Evolutionary conservation across 1,284 basidiomycete species (phyloP).

Genomic region (Tremellales sp.): DNA sequence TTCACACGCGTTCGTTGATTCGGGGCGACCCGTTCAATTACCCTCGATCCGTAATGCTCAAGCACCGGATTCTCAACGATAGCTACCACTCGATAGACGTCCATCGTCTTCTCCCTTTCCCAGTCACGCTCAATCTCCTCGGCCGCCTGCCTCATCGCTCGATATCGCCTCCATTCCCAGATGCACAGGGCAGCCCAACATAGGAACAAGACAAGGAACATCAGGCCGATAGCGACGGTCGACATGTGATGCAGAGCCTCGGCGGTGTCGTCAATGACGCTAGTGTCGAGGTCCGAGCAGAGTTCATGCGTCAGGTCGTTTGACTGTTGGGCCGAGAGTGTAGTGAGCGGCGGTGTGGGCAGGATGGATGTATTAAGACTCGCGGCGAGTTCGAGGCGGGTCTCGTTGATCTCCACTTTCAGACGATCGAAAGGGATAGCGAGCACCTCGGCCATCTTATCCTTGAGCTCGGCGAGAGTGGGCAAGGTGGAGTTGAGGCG

Average conservation of each 20-base stretch:
- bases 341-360: slow-evolving; percentile 57
- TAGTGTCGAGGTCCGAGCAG: slow-evolving; percentile 71
- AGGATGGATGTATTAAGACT: slow-evolving; percentile 65
- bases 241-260: slow-evolving; percentile 68
- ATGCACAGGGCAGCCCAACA: slow-evolving; percentile 40
- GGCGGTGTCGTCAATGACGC: slow-evolving; percentile 76
- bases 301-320: slow-evolving; percentile 44
- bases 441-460: slow-evolving; percentile 66
- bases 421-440: slow-evolving; percentile 79
- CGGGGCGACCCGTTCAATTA: slow-evolving; percentile 21
- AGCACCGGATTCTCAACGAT: slow-evolving; percentile 45
- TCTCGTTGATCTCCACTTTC: slow-evolving; percentile 81
- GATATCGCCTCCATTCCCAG: slow-evolving; percentile 47
- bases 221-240: slow-evolving; percentile 68
- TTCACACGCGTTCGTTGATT: slow-evolving; percentile 31
- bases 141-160: slow-evolving; percentile 32
- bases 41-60: slow-evolving; percentile 30
- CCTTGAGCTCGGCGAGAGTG: slow-evolving; percentile 68
- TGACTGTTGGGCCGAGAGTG: slow-evolving; percentile 21
- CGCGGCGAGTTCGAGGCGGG: slow-evolving; percentile 60
- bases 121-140: slow-evolving; percentile 35
- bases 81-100: slow-evolving; percentile 41
- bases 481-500: slow-evolving; percentile 78
- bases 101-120: slow-evolving; percentile 16
- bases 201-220: slow-evolving; percentile 50